Conservation (phyloP, 1,139 yeast genomes). For the Blastobotrys capitulatus region DNA sequence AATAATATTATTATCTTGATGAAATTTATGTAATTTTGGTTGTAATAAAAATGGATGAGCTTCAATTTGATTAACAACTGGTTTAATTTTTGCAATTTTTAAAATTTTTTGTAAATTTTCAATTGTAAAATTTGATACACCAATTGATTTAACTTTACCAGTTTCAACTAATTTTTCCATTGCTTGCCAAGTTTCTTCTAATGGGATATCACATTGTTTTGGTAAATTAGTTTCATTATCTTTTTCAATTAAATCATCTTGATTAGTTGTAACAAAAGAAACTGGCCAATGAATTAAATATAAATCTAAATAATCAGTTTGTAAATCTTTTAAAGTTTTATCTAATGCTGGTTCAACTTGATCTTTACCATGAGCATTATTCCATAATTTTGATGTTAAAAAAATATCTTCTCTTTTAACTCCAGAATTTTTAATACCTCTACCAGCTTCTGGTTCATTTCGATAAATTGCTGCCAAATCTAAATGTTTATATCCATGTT, state of each 20-base stretch:
- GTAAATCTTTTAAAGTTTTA: slow-evolving; percentile 49
- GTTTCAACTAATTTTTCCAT: slow-evolving; percentile 42
- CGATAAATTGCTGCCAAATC: slow-evolving; percentile 57
- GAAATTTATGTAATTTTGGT: slow-evolving; percentile 57
- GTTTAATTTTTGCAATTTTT: slow-evolving; percentile 63
- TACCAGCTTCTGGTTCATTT: slow-evolving; percentile 53
- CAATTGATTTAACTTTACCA: slow-evolving; percentile 67
- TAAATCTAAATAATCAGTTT: slow-evolving; percentile 61
- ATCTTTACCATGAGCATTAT: slow-evolving; percentile 49
- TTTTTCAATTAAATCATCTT: slow-evolving; percentile 34
- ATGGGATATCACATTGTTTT: slow-evolving; percentile 40
- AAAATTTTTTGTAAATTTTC: slow-evolving; percentile 65
- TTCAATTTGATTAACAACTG: slow-evolving; percentile 80
- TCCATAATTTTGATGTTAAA: slow-evolving; percentile 76
- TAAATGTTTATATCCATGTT: slow-evolving; percentile 53
- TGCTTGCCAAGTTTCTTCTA: slow-evolving; percentile 47
- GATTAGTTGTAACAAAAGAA: slow-evolving; percentile 31
- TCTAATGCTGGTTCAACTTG: slow-evolving; percentile 51
- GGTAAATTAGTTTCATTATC: slow-evolving; percentile 32
- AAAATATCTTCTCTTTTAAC: slow-evolving; percentile 59
- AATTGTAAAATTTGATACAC: slow-evolving; percentile 77
- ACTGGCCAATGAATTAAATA: slow-evolving; percentile 40
- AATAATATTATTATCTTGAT: slow-evolving; percentile 53
- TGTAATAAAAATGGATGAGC: slow-evolving; percentile 87
- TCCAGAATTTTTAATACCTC: slow-evolving; percentile 31